These are phyloP conservation scores for Aspergillus ruber DNA, from an alignment of 2,329 filamentous ascomycete genomes.

Conservation along the genomic window DNA sequence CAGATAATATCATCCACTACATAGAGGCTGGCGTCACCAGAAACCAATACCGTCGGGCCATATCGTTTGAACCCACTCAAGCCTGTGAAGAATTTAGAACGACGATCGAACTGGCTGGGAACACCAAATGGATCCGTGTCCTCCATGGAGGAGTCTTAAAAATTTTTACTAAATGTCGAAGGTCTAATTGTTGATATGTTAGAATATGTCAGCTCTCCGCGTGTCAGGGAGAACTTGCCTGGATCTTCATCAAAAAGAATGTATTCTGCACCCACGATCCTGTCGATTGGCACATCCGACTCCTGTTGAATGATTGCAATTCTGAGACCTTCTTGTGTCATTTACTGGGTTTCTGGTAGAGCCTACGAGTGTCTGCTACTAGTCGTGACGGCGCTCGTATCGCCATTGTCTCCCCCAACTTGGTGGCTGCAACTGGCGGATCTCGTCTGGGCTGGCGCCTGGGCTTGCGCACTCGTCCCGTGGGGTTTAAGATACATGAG, in stretches of 20 bases:
- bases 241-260: not conserved
- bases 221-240: not conserved
- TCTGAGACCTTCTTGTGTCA: not conserved
- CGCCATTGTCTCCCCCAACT: no score
- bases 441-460: no score
- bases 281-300: not conserved
- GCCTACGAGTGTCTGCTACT: not conserved
- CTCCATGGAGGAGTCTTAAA: not conserved
- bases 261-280: not conserved
- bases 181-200: not conserved
- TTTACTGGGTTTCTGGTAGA: not conserved
- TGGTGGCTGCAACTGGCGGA: no score
- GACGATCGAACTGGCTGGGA: not conserved
- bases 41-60: not conserved
- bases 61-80: not conserved
- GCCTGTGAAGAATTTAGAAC: slow-evolving; percentile 4
- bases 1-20: not conserved
- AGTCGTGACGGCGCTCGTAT: no score
- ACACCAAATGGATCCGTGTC: not conserved
- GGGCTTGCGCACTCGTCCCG: no score
- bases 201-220: not conserved
- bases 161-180: not conserved
- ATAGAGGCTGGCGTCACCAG: not conserved
- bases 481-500: no score
- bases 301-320: not conserved